Conservation (phyloP, 495 filamentous ascomycete species). For the Talaromyces liani region DNA sequence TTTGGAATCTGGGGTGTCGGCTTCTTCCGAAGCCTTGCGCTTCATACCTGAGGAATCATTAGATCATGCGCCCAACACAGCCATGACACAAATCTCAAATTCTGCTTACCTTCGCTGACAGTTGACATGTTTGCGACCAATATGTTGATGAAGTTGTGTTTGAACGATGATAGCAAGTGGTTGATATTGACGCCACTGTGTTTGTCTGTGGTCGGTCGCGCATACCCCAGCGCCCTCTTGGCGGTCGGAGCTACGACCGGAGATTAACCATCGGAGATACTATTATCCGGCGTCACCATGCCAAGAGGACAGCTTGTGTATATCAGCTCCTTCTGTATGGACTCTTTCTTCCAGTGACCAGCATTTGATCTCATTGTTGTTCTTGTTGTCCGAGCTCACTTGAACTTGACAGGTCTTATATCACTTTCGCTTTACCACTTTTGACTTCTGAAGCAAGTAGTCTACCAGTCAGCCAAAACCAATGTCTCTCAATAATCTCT, state of each 20-base stretch:
- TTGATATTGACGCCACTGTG: neutral
- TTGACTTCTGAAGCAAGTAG: neutral
- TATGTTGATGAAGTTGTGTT: neutral
- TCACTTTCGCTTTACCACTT: neutral
- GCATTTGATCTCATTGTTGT: neutral
- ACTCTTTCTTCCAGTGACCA: neutral
- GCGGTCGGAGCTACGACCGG: neutral
- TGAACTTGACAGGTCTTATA: neutral
- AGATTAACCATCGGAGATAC: slow-evolving; percentile 4
- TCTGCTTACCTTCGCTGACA: slow-evolving; percentile 1
- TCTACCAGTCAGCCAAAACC: neutral
- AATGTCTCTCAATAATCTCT: slow-evolving; percentile 75
- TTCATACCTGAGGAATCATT: slow-evolving; percentile 48
- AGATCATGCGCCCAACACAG: slow-evolving; percentile 1
- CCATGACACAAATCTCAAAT: neutral
- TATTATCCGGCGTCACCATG: neutral
- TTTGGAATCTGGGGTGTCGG: slow-evolving; percentile 47
- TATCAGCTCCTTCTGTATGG: neutral
- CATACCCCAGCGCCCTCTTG: neutral
- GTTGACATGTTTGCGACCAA: slow-evolving; percentile 7
- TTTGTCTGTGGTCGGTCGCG: neutral
- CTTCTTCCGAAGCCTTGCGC: slow-evolving; percentile 72
- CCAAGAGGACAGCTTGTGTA: slow-evolving; percentile 10
- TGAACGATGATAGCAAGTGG: neutral
- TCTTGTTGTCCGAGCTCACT: neutral